Evolutionary conservation across 306 rosid species (phyloP), one percentile per base, ranked within the genome.

Genomic region (Gastrolobium villosum): DNA sequence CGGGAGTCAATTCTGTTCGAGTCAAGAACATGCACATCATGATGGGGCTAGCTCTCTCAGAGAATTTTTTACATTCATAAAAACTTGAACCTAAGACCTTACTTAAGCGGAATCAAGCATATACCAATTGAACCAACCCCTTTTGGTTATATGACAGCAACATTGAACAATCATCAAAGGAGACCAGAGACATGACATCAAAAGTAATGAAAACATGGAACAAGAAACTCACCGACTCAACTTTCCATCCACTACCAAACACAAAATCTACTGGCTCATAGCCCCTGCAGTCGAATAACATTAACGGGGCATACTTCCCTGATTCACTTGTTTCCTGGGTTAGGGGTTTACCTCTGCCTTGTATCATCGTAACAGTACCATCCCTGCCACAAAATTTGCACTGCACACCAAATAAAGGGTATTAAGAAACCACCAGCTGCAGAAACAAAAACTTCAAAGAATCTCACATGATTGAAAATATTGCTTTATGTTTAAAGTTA

Each of bases 311-410:
- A 37, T 37, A 85, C 62, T 86, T 86, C 83, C 95, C 91, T 7
- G 88, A 76, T 70, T 93, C 79, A 87, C 91, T 86, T 41, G 31
- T 70, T 84, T 75, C 85, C 39, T 81, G 84, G n/a, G 93, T 83
- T 64, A 92, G 79, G 43, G 97, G 97, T 74, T 65, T 35, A 54
- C 95, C 91, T 36, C 77, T 89, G 45, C 93, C 92, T 13, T 88
- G 84, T 43, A 89, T 73, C 97, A 92, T 94, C 9, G 97, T 91
- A 30, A 94, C 80, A 8, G 89, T 94, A 72, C 99, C 97, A 3
- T 86, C 97, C 81, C 99, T 87, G 79, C 86, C 91, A 86, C 97
- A 94, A 57, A 94, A 88, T 85, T 94, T 94, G 94, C 99, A 95
- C 97, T 92, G 55, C 40, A 78, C 64, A 68, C 75, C 49, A 77